Evolutionary conservation across 768 basidiomycete genomes (phyloP), one percentile per base, ranked within the genome.

Genomic region (Termitomyces sp.): DNA sequence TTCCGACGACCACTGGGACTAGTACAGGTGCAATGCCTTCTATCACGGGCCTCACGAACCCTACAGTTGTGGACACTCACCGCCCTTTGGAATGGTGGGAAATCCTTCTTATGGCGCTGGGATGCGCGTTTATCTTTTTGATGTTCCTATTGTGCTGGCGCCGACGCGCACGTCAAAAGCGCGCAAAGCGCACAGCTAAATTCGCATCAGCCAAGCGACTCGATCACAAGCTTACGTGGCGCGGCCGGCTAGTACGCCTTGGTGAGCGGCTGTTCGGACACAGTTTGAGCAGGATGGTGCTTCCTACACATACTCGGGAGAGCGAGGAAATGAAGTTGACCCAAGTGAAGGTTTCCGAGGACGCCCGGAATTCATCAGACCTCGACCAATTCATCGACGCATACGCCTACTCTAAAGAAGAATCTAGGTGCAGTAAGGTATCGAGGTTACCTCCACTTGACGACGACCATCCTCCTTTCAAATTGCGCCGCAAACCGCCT

Each of bases 21-120:
- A 71, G 76, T 31, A 75, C 83, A 3, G 64, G 72, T 6, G 61
- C 83, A 1, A 70, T 85, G 21, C 84, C 86, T 23, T 69, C 79
- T 12, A 70, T 86, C 57, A 77, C 84, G 1, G 86, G 87, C 28
- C 68, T 86, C 57, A 67, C 77, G 43, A 71, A 78, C n/a, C 86
- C 87, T 0, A 78, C 77, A 2, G 57, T 62, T 5, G 64, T 69
- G 37, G 49, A 43, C 30, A 41, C 30, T 19, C 67, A 64, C 21
- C 74, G 72, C 28, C 62, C 75, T 23, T 72, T 91, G 9, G 72
- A 74, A 57, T 92, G 91, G 90, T 92, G 90, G 89, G 78, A 93
- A 72, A 91, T 92, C 62, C 73, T 92, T 55, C 79, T 92, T 54
- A 92, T 92, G 87, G 75, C 85, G 0, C 80, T 91, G 38, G 89